Evolutionary conservation across 1,139 yeast species (phyloP).

Genomic region (Zygosaccharomyces pseudobailii): DNA sequence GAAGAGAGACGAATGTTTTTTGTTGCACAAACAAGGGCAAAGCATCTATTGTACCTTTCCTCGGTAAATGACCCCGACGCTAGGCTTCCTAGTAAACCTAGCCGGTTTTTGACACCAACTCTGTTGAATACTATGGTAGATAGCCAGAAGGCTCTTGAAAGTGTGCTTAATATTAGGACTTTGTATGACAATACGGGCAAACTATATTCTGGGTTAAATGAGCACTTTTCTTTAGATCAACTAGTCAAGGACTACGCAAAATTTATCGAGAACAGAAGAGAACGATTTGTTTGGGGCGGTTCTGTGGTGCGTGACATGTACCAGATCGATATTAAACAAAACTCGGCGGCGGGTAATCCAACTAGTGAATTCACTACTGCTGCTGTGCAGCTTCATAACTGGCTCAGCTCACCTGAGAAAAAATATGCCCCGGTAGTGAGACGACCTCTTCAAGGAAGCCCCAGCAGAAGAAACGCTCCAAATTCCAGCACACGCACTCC

Average conservation of each 20-base stretch:
- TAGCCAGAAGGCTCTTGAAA: slow-evolving; percentile 26
- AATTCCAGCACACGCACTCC: slow-evolving; percentile 7
- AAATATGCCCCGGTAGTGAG: background rate
- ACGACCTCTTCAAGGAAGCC: background rate
- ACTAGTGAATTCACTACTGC: slow-evolving; percentile 27
- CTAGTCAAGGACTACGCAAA: slow-evolving; percentile 28
- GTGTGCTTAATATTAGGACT: slow-evolving; percentile 17
- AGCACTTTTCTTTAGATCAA: slow-evolving; percentile 22
- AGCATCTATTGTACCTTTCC: slow-evolving; percentile 40
- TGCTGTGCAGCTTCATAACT: slow-evolving; percentile 22
- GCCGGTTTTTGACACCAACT: slow-evolving; percentile 31
- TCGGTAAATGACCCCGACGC: slow-evolving; percentile 27
- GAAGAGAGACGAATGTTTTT: slow-evolving; percentile 84
- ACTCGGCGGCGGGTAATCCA: slow-evolving; percentile 5
- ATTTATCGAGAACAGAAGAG: slow-evolving; percentile 28
- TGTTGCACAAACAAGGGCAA: slow-evolving; percentile 86
- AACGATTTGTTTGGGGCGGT: slow-evolving; percentile 30
- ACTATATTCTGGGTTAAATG: slow-evolving; percentile 10
- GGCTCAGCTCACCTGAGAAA: slow-evolving; percentile 6
- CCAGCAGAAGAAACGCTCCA: slow-evolving; percentile 7
- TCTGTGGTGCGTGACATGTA: slow-evolving; percentile 20
- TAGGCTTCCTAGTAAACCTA: slow-evolving; percentile 24
- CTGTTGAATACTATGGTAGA: slow-evolving; percentile 28
- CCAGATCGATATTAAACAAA: slow-evolving; percentile 17
- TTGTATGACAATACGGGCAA: slow-evolving; percentile 23